Percentiles rank a stretch among this genome's conserved stretches.
Conservation (phyloP, 108 stramenopile species). For the Craspedostauros australis region DNA sequence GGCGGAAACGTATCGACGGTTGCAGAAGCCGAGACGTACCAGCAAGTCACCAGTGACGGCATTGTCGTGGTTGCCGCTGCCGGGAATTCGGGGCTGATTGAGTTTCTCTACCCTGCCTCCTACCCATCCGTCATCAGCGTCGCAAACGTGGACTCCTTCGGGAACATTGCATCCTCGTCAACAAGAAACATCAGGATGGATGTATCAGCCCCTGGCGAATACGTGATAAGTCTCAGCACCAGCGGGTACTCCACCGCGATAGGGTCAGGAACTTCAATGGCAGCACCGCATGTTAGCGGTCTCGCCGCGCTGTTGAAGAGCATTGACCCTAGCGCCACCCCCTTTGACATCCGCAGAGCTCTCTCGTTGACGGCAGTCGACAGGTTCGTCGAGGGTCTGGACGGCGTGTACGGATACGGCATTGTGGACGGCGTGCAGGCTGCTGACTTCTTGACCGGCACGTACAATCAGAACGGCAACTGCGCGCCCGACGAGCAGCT, state of each 20-base stretch:
- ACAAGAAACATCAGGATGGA: slow-evolving; percentile 37
- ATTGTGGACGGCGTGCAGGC: slow-evolving; percentile 8
- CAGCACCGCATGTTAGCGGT: slow-evolving; percentile 65
- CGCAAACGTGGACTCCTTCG: slow-evolving; percentile 5
- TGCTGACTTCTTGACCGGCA: background rate
- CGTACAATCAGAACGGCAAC: background rate
- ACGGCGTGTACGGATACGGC: slow-evolving; percentile 8
- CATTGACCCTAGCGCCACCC: slow-evolving; percentile 37
- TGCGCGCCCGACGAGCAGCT: background rate
- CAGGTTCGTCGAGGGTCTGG: slow-evolving; percentile 1
- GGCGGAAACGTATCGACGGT: slow-evolving; percentile 21
- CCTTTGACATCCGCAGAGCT: slow-evolving; percentile 41
- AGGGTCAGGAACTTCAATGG: slow-evolving; percentile 53
- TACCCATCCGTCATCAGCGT: slow-evolving; percentile 43
- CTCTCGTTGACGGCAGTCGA: slow-evolving; percentile 13
- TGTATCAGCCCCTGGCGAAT: slow-evolving; percentile 44
- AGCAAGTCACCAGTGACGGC: slow-evolving; percentile 23
- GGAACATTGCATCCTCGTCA: slow-evolving; percentile 7
- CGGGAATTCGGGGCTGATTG: slow-evolving; percentile 40
- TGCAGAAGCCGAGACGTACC: slow-evolving; percentile 18
- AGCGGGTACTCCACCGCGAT: slow-evolving; percentile 1
- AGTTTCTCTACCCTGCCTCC: slow-evolving; percentile 51
- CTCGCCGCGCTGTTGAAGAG: slow-evolving; percentile 52
- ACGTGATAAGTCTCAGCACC: slow-evolving; percentile 7
- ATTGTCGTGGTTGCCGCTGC: slow-evolving; percentile 55